phyloP scores from a whole-genome alignment of 306 rosid genomes.

The Cucumis melo region DNA sequence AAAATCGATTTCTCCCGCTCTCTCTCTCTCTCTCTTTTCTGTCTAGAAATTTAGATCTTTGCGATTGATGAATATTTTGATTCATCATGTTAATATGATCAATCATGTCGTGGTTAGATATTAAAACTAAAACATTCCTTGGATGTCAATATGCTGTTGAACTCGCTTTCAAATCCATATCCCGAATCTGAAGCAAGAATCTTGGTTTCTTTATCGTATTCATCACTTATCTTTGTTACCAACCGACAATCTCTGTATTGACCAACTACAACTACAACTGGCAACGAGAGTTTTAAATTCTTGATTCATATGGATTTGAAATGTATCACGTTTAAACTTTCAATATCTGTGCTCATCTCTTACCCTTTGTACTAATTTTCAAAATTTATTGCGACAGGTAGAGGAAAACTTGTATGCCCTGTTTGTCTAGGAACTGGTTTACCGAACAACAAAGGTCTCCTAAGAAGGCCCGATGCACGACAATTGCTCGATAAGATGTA shows the following conservation, averaged over 20 bases:
- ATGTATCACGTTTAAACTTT: background rate
- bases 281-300: background rate
- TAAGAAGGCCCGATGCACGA: constrained; percentile 73
- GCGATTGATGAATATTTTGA: background rate
- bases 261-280: background rate
- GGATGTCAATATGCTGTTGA: background rate
- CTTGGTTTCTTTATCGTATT: background rate
- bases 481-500: constrained; percentile 85
- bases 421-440: constrained; percentile 92
- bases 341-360: background rate
- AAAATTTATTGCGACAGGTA: constrained; percentile 28
- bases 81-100: background rate
- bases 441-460: constrained; percentile 85
- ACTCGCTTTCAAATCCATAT: background rate
- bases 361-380: background rate
- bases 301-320: background rate
- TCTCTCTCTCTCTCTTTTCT: too few relatives aligned
- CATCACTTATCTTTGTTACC: background rate
- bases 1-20: background rate
- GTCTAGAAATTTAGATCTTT: background rate
- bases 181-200: background rate
- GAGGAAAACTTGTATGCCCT: constrained; percentile 94
- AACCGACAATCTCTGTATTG: background rate
- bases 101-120: background rate
- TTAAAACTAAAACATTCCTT: background rate